Evolutionary conservation across 805 yeast genomes (phyloP), one percentile per base, ranked within the genome.

Genomic region (Metschnikowia drakensbergensis): DNA sequence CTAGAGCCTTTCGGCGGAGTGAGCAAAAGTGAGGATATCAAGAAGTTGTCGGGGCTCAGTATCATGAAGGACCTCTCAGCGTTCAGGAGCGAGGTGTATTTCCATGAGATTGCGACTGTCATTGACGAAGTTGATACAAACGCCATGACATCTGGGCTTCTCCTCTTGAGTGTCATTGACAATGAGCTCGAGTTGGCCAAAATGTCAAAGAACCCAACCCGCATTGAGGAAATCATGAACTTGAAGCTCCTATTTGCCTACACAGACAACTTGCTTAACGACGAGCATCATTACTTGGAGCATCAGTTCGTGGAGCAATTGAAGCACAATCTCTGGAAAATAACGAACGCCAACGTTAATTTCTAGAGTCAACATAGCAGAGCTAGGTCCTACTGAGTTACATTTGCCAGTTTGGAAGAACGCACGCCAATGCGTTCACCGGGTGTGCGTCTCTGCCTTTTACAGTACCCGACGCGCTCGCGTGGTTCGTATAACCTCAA

Each of bases 141-240:
- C 27, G 57, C 58, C 17, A 54, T 59, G 44, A 47, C 61, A 31
- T 57, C 64, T 8, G 72, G 69, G 22, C 66, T 79, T 26, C 74
- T 77, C 3, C 69, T 81, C 3, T 69, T 66, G 53, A 64, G 65
- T 41, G 70, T 73, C 10, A 61, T 81, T 28, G 88, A 85, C 59
- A 71, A 75, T 53, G 80, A 82, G 58, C 59, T 80, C 23, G 84
- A 83, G 53, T 62, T 84, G 27, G 64, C 64, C 27, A 59, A 60
- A 2, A 63, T 77, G 57, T 80, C 80, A 1, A 49, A 50, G 3
- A 54, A 57, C 1, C 84, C 85, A 0, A 45, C 51, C 9, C 59
- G 64, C 1, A 54, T 71, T 3, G 84, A 83, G 42, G 87, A 84
- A 47, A 63, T 85, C 46, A 80, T 87, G 83, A 83, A 82, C 55